Evolutionary conservation across 441 rosid genomes (phyloP).

Genomic region (Erodium moschatum): DNA sequence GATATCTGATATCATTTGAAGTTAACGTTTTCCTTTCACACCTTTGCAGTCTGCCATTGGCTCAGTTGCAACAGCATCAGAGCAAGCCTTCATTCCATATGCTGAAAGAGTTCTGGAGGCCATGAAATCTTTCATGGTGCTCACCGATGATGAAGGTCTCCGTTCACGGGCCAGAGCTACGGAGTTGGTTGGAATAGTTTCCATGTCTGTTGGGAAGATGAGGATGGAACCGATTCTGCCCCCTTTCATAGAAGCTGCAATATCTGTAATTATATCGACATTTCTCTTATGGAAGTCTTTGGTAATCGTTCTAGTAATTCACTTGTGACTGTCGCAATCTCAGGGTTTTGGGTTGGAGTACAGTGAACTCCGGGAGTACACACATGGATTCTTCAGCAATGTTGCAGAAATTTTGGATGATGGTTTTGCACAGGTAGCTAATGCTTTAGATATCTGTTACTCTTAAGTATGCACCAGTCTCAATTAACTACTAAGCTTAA

Average conservation of each 20-base stretch:
- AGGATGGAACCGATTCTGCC: conserved; percentile 78
- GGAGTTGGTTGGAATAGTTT: conserved; percentile 97
- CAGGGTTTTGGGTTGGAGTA: conserved; percentile 90
- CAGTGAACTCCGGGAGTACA: conserved; percentile 95
- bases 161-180: conserved; percentile 94
- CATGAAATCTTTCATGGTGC: conserved; percentile 92
- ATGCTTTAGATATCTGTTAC: conserved; percentile 14
- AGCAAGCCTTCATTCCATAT: conserved; percentile 89
- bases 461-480: too few relatives aligned
- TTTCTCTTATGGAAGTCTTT: conserved; percentile 17
- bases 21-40: conserved; percentile 17
- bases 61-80: conserved; percentile 96
- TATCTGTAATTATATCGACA: conserved; percentile 49
- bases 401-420: conserved; percentile 90
- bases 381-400: conserved; percentile 97
- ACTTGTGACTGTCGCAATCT: conserved; percentile 17
- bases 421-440: conserved; percentile 65
- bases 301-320: conserved; percentile 14
- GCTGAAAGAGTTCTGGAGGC: conserved; percentile 84
- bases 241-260: conserved; percentile 90
- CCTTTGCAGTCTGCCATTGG: conserved; percentile 89
- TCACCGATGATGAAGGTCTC: conserved; percentile 79
- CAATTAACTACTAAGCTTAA: too few relatives aligned
- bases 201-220: conserved; percentile 82
- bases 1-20: background rate